phyloP scores from a whole-genome alignment of 129 eudicot species.

The Chrysanthemum makinoi region DNA sequence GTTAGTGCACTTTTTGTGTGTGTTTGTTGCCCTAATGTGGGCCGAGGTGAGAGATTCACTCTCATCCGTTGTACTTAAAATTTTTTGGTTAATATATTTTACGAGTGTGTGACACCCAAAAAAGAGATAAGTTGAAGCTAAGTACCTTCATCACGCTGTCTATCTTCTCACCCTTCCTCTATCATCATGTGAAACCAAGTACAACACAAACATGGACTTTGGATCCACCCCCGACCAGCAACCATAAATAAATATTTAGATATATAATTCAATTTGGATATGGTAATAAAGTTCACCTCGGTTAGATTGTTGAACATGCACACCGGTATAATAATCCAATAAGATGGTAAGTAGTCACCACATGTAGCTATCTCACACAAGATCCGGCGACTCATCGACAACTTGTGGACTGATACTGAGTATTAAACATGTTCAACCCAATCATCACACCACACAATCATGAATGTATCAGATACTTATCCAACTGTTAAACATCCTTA shows the following conservation, averaged over 20 bases:
- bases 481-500: constrained; percentile 5
- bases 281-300: background rate
- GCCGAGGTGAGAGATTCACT: no score
- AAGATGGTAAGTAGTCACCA: background rate
- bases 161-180: constrained; percentile 71
- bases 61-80: no score
- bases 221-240: constrained; percentile 59
- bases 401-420: background rate
- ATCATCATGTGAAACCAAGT: no score
- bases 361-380: background rate
- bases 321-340: no score
- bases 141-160: constrained; percentile 66
- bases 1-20: no score
- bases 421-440: background rate
- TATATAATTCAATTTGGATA: background rate
- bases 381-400: background rate
- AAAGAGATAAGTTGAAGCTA: no score
- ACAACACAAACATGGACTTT: constrained; percentile 58
- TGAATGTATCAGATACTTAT: constrained; percentile 8
- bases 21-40: no score
- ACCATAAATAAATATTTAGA: constrained; percentile 11
- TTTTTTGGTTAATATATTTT: no score
- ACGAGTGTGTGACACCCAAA: no score
- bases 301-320: background rate
- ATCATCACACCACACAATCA: constrained; percentile 1